Conservation (phyloP, 2,329 filamentous ascomycete genomes). For the Coleophoma eucalyptorum region DNA sequence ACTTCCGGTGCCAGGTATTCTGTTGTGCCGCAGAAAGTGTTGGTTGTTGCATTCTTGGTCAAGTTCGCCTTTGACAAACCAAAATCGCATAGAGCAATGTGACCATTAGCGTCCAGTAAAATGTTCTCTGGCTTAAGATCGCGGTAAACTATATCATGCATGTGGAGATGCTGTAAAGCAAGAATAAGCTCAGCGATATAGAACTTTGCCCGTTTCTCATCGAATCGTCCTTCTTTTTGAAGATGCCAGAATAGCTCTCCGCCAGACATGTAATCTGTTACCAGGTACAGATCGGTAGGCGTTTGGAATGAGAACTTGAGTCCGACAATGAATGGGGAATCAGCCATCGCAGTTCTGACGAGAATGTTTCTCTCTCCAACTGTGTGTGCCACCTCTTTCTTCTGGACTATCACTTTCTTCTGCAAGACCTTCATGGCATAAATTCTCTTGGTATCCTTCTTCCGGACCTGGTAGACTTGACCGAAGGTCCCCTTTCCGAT, state of each 20-base stretch:
- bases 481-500: constrained; percentile 98
- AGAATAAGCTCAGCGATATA: constrained; percentile 98
- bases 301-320: constrained; percentile 99
- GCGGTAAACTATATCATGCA: constrained; percentile 96
- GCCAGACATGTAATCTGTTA: constrained; percentile 99
- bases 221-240: constrained; percentile 93
- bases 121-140: constrained; percentile 99
- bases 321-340: constrained; percentile 96
- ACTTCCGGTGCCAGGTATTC: constrained; percentile 97
- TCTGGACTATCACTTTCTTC: constrained; percentile 99
- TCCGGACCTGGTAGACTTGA: constrained; percentile 96
- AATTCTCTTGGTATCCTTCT: constrained; percentile 92
- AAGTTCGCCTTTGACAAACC: constrained; percentile 96
- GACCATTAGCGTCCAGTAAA: constrained; percentile 90
- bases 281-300: constrained; percentile 92
- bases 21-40: constrained; percentile 97
- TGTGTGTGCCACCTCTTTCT: constrained; percentile 98
- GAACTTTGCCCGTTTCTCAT: constrained; percentile 93
- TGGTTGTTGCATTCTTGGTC: constrained; percentile 95
- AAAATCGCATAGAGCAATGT: constrained; percentile 97
- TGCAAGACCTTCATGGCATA: constrained; percentile 99
- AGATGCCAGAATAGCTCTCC: constrained; percentile 98
- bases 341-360: constrained; percentile 90
- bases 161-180: constrained; percentile 89
- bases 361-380: constrained; percentile 96